phyloP scores from a whole-genome alignment of 306 rosid genomes.

The Canavalia gladiata region DNA sequence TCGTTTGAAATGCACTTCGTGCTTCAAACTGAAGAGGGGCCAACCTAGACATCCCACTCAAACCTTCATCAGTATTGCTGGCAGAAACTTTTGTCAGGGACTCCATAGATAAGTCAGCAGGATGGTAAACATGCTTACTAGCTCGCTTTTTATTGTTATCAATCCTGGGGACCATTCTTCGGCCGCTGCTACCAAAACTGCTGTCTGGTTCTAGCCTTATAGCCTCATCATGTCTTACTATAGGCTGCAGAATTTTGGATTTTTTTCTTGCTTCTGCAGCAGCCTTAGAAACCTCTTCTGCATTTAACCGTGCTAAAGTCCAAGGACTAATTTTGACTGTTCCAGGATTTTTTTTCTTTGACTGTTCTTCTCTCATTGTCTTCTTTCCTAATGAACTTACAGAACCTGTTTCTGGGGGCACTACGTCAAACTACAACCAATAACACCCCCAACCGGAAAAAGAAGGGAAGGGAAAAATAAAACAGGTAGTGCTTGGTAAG shows the following conservation, averaged over 20 bases:
- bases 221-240: slow-evolving; percentile 60
- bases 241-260: slow-evolving; percentile 92
- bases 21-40: slow-evolving; percentile 92
- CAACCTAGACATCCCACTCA: slow-evolving; percentile 62
- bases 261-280: slow-evolving; percentile 95
- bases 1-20: slow-evolving; percentile 75
- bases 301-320: slow-evolving; percentile 89
- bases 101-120: slow-evolving; percentile 73
- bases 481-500: slow-evolving; percentile 15
- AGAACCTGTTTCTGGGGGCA: slow-evolving; percentile 89
- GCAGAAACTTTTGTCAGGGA: slow-evolving; percentile 59
- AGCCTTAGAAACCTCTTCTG: slow-evolving; percentile 90
- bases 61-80: slow-evolving; percentile 57
- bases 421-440: slow-evolving; percentile 79
- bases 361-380: slow-evolving; percentile 60
- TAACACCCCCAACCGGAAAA: background rate
- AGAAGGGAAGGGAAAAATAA: background rate
- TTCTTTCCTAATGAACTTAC: slow-evolving; percentile 83
- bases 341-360: slow-evolving; percentile 75
- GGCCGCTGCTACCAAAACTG: slow-evolving; percentile 74
- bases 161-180: slow-evolving; percentile 62
- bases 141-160: slow-evolving; percentile 71
- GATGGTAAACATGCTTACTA: slow-evolving; percentile 74
- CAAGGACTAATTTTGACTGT: slow-evolving; percentile 94
- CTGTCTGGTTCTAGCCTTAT: slow-evolving; percentile 61